Percentiles rank a stretch among this genome's conserved stretches.
Conservation (phyloP, 768 basidiomycete species). For the Boletus coccyginus region DNA sequence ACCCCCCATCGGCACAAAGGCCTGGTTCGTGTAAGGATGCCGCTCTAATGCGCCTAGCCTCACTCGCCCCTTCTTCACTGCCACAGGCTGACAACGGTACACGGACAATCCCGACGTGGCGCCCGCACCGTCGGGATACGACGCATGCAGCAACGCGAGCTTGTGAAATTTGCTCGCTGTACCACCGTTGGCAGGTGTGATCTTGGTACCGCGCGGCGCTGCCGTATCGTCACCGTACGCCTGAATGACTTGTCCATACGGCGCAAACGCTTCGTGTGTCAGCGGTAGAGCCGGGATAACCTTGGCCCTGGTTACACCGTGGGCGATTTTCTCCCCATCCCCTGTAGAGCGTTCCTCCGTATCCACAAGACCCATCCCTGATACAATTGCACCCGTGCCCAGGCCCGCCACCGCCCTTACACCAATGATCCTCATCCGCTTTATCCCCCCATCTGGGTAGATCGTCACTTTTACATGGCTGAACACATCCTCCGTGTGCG, state of each 20-base stretch:
- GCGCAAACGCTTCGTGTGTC: slow-evolving; percentile 81
- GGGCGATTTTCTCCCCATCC: not conserved
- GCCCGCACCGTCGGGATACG: slow-evolving; percentile 55
- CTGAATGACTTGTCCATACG: slow-evolving; percentile 91
- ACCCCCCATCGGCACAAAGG: slow-evolving; percentile 92
- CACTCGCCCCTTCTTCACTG: slow-evolving; percentile 45
- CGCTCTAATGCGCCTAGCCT: slow-evolving; percentile 78
- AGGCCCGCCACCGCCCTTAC: slow-evolving; percentile 37
- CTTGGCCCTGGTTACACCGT: slow-evolving; percentile 15
- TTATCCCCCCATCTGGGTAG: slow-evolving; percentile 93
- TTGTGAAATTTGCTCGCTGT: slow-evolving; percentile 94
- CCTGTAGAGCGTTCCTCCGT: not conserved
- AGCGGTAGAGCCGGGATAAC: slow-evolving; percentile 61
- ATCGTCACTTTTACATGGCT: slow-evolving; percentile 89
- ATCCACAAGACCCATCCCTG: slow-evolving; percentile 1
- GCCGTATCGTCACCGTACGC: slow-evolving; percentile 69
- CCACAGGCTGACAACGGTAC: slow-evolving; percentile 70
- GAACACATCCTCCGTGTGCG: slow-evolving; percentile 53
- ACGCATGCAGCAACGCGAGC: slow-evolving; percentile 64
- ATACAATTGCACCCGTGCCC: slow-evolving; percentile 6
- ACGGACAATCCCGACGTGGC: slow-evolving; percentile 77
- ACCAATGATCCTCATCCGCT: slow-evolving; percentile 85
- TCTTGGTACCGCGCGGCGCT: slow-evolving; percentile 64
- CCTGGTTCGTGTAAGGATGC: slow-evolving; percentile 87
- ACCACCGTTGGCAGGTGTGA: slow-evolving; percentile 84